Evolutionary conservation across 2,329 filamentous ascomycete species (phyloP), one percentile per base, ranked within the genome.

Genomic region (Colletotrichum phormii): DNA sequence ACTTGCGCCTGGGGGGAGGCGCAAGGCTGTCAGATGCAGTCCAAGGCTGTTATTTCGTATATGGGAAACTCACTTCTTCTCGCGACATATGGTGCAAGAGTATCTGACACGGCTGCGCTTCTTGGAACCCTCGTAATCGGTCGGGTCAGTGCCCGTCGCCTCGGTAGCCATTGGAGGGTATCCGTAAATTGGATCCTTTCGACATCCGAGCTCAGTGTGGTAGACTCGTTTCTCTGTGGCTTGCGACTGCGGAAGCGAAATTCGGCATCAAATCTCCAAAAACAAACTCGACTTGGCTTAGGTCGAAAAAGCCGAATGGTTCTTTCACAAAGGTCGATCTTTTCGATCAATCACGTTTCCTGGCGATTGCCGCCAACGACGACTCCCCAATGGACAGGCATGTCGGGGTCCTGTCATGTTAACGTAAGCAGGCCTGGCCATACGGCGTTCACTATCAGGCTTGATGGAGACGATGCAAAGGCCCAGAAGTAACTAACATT

Each of bases 111-210:
- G 77, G 67, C 78, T 81, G 58, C 80, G 75, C 75, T 80, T 79
- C 72, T 77, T 80, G 4, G 73, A 74, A 33, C 75, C 76, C 22
- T 58, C 66, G 53, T n/a, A 42, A 62, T 54, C 62, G 67, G 37
- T 26, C n/a, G 64, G 80, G 78, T 75, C 85, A 86, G 78, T 86
- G 85, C 76, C 84, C 86, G 78, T 49, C 42, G 42, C 42, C 42
- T 49, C 42, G 42, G 18, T 49, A 49, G 42, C 42, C 42, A 49
- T 49, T 49, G 42, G 42, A 49, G 42, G 15, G 15, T 42, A 42
- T 42, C 37, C 37, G 42, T 49, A 22, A 49, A 22, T 49, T 49
- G 42, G 15, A n/a, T n/a, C 18, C 15, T 49, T n/a, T 49, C 42
- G 42, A 22, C 42, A 49, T 22, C 42, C 18, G 42, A 49, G 42